Evolutionary conservation across 2,329 filamentous ascomycete genomes (phyloP), one percentile per base, ranked within the genome.

Genomic region (Sporothrix sp.): DNA sequence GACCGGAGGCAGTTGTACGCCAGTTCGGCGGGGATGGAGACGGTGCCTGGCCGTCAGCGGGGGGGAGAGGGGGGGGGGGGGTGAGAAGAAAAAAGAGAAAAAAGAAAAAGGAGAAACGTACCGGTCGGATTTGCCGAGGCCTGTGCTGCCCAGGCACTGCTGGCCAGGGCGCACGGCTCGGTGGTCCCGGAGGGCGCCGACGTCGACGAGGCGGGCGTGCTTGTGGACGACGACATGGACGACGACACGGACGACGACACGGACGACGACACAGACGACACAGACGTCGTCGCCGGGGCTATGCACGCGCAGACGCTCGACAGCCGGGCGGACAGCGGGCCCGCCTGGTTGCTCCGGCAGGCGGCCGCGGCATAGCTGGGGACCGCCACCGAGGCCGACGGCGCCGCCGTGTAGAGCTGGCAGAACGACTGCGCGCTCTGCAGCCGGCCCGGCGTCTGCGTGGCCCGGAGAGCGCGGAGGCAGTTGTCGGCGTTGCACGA

Each of bases 1-100:
- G 68, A 68, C 46, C 65, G 65, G 42, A 72, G 61, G 52, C 69
- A 72, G 18, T 65, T 65, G 42, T 68, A 59, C 0, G 69, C 69
- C 7, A 70, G 51, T 20, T 54, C 56, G 2, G 69, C 68, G 36
- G 66, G 62, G 14, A 71, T 60, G 2, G 59, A 64, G 0, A 64
- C 64, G 10, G 61, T 63, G 9, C 16, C 5, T 23, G 8, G 14
- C 13, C 11, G 44, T 51, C 18, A 38, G 35, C 44, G 33, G n/a
- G 9, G 21, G 6, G 11, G 10, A 28, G 25, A 28, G 10, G 25
- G 25, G 10, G 25, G 10, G 7, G 9, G 3, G 16, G 32, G 40
- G 16, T n/a, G 5, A 33, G 28, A 20, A 23, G 32, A 21, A 8
- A 33, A 45, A 14, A 20, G 42, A n/a, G 20, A 40, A 9, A 40